These are phyloP conservation scores for Potentilla sterilis DNA, from an alignment of 306 rosid genomes.

Conservation along the genomic window DNA sequence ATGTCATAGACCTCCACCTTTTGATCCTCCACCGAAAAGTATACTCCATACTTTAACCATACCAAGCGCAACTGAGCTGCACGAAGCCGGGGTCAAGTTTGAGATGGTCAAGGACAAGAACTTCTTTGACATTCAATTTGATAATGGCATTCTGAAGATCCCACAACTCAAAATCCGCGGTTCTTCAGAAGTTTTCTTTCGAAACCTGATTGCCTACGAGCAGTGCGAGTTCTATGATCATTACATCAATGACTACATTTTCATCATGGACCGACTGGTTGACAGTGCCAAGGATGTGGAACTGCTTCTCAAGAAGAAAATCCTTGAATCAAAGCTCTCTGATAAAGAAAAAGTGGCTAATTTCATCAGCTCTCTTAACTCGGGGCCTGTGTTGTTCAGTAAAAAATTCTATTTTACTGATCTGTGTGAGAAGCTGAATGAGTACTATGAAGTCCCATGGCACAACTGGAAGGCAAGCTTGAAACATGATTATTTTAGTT, in stretches of 20 bases:
- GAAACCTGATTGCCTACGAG: constrained; percentile 39
- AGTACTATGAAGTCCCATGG: neutral
- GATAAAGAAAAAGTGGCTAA: constrained; percentile 17
- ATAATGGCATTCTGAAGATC: constrained; percentile 18
- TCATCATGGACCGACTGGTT: constrained; percentile 23
- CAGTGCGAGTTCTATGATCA: constrained; percentile 15
- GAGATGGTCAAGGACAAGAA: neutral
- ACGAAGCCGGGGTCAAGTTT: constrained; percentile 20
- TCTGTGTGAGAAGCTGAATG: constrained; percentile 19
- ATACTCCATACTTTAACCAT: constrained; percentile 7
- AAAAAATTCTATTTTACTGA: neutral
- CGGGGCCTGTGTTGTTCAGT: constrained; percentile 14
- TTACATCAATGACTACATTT: constrained; percentile 14
- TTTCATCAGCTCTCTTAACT: constrained; percentile 9
- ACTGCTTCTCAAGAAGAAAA: constrained; percentile 7
- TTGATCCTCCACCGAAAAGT: neutral
- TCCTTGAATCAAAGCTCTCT: constrained; percentile 14
- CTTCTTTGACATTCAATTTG: constrained; percentile 15
- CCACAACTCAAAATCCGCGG: constrained; percentile 17
- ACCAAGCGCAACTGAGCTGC: constrained; percentile 19
- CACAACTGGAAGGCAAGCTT: constrained; percentile 23
- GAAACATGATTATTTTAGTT: constrained; percentile 17
- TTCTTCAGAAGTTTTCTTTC: neutral
- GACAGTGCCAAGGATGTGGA: neutral
- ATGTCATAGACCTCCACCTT: constrained; percentile 7